These are phyloP conservation scores for Arabis hirsuta DNA, from an alignment of 345 rosid genomes.

Conservation along the genomic window DNA sequence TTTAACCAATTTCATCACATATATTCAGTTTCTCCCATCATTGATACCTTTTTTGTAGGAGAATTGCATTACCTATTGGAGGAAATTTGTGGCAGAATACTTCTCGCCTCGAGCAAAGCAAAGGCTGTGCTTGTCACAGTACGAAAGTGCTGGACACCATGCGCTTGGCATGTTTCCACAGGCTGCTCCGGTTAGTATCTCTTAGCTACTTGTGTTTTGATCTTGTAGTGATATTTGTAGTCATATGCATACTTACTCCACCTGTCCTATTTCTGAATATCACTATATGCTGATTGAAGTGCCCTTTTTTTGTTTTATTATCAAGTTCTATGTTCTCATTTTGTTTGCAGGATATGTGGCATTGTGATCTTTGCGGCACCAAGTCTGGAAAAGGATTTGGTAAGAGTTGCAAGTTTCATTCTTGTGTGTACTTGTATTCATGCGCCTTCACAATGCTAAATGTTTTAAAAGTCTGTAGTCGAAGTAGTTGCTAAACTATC, in stretches of 20 bases:
- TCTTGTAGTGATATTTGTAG: conserved; percentile 17
- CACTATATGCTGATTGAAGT: background rate
- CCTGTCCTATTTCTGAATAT: background rate
- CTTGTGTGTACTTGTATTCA: background rate
- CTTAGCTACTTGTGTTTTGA: background rate
- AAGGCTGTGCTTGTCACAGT: conserved; percentile 88
- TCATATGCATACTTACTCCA: background rate
- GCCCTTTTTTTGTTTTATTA: background rate
- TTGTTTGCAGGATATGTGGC: conserved; percentile 46
- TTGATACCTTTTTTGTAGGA: conserved; percentile 55
- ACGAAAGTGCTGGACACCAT: conserved; percentile 83
- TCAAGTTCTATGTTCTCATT: background rate
- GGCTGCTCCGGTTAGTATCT: conserved; percentile 80
- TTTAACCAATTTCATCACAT: conserved; percentile 1
- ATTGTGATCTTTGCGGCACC: conserved; percentile 46
- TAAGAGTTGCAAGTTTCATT: conserved; percentile 30
- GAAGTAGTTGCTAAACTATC: conserved; percentile 32
- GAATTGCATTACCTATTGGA: conserved; percentile 89
- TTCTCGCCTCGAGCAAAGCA: conserved; percentile 95
- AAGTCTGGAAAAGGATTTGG: conserved; percentile 50
- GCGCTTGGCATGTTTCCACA: conserved; percentile 94
- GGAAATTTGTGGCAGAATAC: conserved; percentile 89
- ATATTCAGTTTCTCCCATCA: conserved; percentile 10
- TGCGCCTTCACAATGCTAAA: conserved; percentile 3
- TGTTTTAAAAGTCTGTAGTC: background rate